phyloP scores from a whole-genome alignment of 139 green algal species.

The Micromonas pusilla region DNA sequence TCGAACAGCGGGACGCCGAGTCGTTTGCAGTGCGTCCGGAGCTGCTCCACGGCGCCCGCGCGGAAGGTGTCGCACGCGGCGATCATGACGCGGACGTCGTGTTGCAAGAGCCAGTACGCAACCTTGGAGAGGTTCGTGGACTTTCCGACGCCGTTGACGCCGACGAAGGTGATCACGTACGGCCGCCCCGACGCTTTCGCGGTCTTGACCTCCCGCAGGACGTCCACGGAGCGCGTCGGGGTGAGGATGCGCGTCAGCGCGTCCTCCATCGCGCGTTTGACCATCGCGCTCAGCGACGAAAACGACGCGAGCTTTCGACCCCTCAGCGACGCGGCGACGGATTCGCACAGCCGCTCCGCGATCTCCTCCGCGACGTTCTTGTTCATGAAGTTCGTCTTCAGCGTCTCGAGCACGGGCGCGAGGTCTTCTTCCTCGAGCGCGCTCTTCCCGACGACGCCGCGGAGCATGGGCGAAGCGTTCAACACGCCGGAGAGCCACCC shows the following conservation, averaged over 20 bases:
- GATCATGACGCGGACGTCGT: conserved; percentile 74
- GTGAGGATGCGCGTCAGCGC: conserved; percentile 40
- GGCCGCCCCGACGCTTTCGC: conserved; percentile 59
- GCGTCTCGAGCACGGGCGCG: conserved; percentile 63
- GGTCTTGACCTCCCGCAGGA: conserved; percentile 62
- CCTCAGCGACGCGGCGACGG: not conserved
- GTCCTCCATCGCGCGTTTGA: conserved; percentile 48
- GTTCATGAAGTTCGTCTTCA: conserved; percentile 93
- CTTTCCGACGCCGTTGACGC: conserved; percentile 99
- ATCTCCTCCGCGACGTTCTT: conserved; percentile 97
- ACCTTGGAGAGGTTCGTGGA: conserved; percentile 97
- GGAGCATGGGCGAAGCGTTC: not conserved
- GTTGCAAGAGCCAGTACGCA: conserved; percentile 88
- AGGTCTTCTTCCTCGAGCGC: conserved; percentile 76
- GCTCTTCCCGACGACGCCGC: not conserved
- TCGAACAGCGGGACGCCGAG: conserved; percentile 89
- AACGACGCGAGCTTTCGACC: not conserved
- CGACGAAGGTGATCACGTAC: conserved; percentile 95
- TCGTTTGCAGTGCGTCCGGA: conserved; percentile 86
- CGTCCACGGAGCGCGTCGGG: conserved; percentile 55
- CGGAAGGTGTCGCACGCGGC: conserved; percentile 97
- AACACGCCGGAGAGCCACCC: not conserved
- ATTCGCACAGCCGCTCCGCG: conserved; percentile 46
- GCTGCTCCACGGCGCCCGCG: conserved; percentile 94
- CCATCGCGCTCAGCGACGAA: conserved; percentile 41